Percentiles rank a stretch among this genome's conserved stretches.
These are phyloP conservation scores for Omphalotus olearius DNA, from an alignment of 1,284 basidiomycete genomes.

Conservation along the genomic window DNA sequence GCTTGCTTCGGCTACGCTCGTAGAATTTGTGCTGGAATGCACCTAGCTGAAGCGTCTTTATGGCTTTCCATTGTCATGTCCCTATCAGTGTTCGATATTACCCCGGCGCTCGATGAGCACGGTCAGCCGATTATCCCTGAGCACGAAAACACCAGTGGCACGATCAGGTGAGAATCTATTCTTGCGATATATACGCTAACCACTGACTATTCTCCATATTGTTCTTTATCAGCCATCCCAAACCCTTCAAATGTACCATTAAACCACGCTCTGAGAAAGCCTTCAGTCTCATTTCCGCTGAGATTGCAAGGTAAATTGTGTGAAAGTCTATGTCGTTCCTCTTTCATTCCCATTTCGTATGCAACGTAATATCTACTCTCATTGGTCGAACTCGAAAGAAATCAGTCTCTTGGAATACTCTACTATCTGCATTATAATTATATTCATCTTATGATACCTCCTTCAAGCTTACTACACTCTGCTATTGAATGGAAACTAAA, in stretches of 20 bases:
- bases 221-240: constrained; percentile 12
- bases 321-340: too few relatives aligned
- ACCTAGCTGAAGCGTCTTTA: constrained; percentile 18
- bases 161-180: constrained; percentile 18
- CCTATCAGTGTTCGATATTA: constrained; percentile 17
- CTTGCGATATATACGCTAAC: too few relatives aligned
- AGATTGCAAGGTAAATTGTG: constrained; percentile 2
- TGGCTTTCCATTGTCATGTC: constrained; percentile 15
- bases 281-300: constrained; percentile 12
- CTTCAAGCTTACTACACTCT: too few relatives aligned
- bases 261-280: constrained; percentile 15
- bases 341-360: too few relatives aligned
- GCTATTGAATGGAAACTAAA: too few relatives aligned
- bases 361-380: too few relatives aligned
- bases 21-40: constrained; percentile 16
- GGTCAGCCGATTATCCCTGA: constrained; percentile 16
- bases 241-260: constrained; percentile 13
- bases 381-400: too few relatives aligned
- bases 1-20: constrained; percentile 16
- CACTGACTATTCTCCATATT: too few relatives aligned
- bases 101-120: constrained; percentile 9
- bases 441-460: too few relatives aligned
- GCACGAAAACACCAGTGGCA: constrained; percentile 15
- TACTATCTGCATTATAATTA: too few relatives aligned
- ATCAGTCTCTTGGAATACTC: too few relatives aligned